Evolutionary conservation across 345 rosid genomes (phyloP).

Genomic region (Jatropha curcas): DNA sequence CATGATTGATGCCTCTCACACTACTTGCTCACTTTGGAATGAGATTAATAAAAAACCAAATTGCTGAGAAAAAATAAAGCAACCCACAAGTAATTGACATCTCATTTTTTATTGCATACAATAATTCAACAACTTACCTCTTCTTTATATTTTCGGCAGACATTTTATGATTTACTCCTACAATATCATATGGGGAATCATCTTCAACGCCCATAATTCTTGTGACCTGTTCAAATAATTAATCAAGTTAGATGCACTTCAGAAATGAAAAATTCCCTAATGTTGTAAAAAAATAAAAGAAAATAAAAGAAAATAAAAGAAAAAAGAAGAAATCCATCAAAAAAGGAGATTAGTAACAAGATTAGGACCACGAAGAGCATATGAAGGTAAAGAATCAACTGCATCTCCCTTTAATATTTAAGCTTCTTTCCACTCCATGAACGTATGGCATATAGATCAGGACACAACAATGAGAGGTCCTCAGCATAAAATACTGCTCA

Average conservation of each 20-base stretch:
- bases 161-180: constrained; percentile 77
- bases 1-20: background rate
- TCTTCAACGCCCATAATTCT: constrained; percentile 77
- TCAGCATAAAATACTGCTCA: background rate
- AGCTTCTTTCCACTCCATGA: background rate
- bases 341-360: background rate
- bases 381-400: background rate
- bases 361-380: background rate
- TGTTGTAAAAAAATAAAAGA: background rate
- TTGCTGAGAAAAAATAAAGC: background rate
- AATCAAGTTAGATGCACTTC: background rate
- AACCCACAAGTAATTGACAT: background rate
- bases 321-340: no score
- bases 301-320: no score
- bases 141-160: constrained; percentile 77
- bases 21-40: background rate
- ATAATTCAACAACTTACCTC: constrained; percentile 46
- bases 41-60: constrained; percentile 6
- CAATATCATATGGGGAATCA: constrained; percentile 69
- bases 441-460: background rate
- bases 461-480: background rate
- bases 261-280: background rate
- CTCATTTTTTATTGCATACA: background rate
- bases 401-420: background rate
- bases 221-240: constrained; percentile 55